phyloP scores from a whole-genome alignment of 495 filamentous ascomycete genomes.

The Pyrenopolyporus hunteri region DNA sequence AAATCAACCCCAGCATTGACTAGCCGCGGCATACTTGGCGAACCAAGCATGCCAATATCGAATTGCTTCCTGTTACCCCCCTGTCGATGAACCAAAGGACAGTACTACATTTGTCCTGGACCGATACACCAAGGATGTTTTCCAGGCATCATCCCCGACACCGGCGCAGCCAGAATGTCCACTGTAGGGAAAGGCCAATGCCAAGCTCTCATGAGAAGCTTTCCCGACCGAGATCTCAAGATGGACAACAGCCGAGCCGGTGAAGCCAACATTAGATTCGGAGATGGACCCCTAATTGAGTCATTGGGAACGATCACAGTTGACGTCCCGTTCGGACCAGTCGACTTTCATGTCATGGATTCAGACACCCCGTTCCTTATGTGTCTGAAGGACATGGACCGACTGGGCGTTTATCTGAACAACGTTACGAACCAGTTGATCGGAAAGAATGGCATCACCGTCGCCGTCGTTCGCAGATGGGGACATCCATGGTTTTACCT shows the following conservation, averaged over 20 bases:
- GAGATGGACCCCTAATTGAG: neutral
- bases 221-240: neutral
- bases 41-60: neutral
- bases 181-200: neutral
- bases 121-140: neutral
- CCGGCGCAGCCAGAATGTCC: no score
- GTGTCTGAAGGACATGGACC: conserved; percentile 1
- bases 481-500: neutral
- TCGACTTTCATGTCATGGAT: conserved; percentile 1
- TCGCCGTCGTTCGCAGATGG: neutral
- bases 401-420: neutral
- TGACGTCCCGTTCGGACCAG: neutral
- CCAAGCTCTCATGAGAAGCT: neutral
- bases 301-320: neutral
- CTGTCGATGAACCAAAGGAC: neutral
- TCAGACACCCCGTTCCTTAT: conserved; percentile 1
- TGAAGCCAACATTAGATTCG: conserved; percentile 3
- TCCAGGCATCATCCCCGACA: neutral
- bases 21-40: neutral
- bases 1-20: neutral
- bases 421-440: neutral
- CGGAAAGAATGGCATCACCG: neutral
- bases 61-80: neutral
- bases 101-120: neutral
- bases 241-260: neutral